Conservation (phyloP, 352 stramenopile genomes). For the Hyaloperonospora brassicae region DNA sequence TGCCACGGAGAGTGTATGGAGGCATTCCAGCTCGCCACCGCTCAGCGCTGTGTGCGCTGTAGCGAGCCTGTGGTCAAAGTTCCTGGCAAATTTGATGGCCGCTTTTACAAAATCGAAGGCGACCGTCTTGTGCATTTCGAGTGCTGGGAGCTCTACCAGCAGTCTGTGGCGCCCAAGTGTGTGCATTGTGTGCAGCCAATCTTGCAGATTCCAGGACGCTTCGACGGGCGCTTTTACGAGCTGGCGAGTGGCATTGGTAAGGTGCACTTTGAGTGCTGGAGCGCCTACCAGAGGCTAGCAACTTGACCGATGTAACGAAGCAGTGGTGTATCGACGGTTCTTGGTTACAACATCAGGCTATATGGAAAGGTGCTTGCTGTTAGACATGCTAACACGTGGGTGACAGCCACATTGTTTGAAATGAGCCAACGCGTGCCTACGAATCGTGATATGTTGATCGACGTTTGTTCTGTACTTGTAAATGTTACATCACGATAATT, state of each 20-base stretch:
- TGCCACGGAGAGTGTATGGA: conserved; percentile 83
- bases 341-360: no score
- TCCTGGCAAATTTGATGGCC: conserved; percentile 58
- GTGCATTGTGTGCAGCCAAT: conserved; percentile 70
- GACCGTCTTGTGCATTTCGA: conserved; percentile 75
- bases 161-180: conserved; percentile 61
- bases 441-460: no score
- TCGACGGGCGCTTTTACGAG: conserved; percentile 81
- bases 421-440: no score
- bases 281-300: conserved; percentile 49
- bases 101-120: conserved; percentile 80
- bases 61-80: conserved; percentile 62
- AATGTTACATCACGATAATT: no score
- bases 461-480: no score
- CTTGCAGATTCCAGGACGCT: conserved; percentile 58
- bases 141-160: conserved; percentile 80
- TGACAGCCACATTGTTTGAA: no score
- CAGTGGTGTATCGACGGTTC: conserved; percentile 7
- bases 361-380: no score
- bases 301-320: conserved; percentile 19
- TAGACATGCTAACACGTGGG: no score
- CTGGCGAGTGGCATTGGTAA: conserved; percentile 66
- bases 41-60: conserved; percentile 69
- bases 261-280: conserved; percentile 85
- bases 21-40: conserved; percentile 57